phyloP scores from a whole-genome alignment of 306 rosid species.

The Myrica gale region DNA sequence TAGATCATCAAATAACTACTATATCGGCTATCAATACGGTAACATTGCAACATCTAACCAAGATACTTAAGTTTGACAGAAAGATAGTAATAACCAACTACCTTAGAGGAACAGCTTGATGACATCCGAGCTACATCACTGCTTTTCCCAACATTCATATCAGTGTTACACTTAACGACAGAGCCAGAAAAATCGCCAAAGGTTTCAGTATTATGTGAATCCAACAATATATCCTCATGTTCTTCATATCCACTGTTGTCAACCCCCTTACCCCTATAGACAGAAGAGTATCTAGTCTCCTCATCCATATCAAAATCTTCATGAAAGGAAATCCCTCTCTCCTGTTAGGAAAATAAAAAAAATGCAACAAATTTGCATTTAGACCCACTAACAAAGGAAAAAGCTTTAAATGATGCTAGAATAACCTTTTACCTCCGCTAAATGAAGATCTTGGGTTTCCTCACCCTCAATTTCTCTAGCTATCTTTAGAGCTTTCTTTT shows the following conservation, averaged over 20 bases:
- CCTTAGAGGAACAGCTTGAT: constrained; percentile 53
- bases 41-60: neutral
- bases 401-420: constrained; percentile 13
- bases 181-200: constrained; percentile 55
- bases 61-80: constrained; percentile 9
- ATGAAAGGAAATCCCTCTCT: constrained; percentile 62
- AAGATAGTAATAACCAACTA: constrained; percentile 33
- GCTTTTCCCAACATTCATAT: constrained; percentile 47
- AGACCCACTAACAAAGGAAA: constrained; percentile 12
- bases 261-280: constrained; percentile 59
- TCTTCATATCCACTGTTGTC: constrained; percentile 76
- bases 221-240: constrained; percentile 52
- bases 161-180: constrained; percentile 37
- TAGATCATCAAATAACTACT: neutral
- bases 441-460: constrained; percentile 88
- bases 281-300: constrained; percentile 93
- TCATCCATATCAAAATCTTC: constrained; percentile 73
- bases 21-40: neutral
- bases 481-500: constrained; percentile 72
- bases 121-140: constrained; percentile 46
- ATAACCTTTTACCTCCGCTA: constrained; percentile 73
- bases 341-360: constrained; percentile 58
- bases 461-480: constrained; percentile 96
- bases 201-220: constrained; percentile 67
- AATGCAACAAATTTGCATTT: constrained; percentile 19